A percentile compares a stretch with the other conserved stretches of the same genome.
Conservation (phyloP, 768 basidiomycete genomes). For the Hygrocybe coccinea region DNA sequence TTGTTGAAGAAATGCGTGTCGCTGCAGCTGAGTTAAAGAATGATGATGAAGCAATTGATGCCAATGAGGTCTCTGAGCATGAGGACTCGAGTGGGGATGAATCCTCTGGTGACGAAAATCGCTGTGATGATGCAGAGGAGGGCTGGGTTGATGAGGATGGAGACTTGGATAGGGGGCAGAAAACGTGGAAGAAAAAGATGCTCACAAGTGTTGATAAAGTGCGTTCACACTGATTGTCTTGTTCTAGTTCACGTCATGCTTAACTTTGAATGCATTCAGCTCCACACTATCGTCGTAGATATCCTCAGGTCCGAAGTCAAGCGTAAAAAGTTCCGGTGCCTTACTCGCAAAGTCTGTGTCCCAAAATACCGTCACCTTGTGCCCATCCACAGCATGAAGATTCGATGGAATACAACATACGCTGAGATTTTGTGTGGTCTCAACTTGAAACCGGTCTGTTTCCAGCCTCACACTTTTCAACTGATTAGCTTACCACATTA, state of each 20-base stretch:
- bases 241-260: too few relatives aligned
- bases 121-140: not conserved
- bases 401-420: not conserved
- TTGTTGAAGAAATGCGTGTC: too few relatives aligned
- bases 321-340: not conserved
- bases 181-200: not conserved
- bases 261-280: not conserved
- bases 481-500: too few relatives aligned
- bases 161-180: not conserved
- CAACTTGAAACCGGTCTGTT: not conserved
- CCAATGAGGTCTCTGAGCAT: not conserved
- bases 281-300: not conserved
- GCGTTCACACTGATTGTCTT: not conserved
- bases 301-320: not conserved
- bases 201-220: not conserved
- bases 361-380: not conserved
- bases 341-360: not conserved
- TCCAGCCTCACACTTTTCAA: not conserved
- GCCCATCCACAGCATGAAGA: too few relatives aligned
- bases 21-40: not conserved
- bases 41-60: too few relatives aligned
- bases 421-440: not conserved
- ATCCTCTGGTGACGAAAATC: not conserved
- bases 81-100: not conserved
- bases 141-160: not conserved